A percentile compares a stretch with the other conserved stretches of the same genome.
These are phyloP conservation scores for Candida methanosorbosa DNA, from an alignment of 805 yeast genomes.

Conservation along the genomic window DNA sequence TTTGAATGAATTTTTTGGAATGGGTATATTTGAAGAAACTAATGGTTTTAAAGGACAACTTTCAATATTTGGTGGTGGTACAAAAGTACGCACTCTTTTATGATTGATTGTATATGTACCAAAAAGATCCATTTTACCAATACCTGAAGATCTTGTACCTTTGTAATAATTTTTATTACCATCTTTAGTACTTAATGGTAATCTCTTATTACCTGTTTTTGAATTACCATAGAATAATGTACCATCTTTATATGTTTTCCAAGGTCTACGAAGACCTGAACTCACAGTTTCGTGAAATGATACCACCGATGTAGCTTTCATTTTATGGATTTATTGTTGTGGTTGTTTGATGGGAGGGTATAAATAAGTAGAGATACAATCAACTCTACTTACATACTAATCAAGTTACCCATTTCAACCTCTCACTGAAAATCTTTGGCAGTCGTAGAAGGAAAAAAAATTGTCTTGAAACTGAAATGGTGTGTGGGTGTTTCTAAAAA, in stretches of 20 bases:
- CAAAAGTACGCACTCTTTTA: constrained; percentile 83
- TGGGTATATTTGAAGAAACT: constrained; percentile 68
- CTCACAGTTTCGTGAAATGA: constrained; percentile 37
- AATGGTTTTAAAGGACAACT: constrained; percentile 51
- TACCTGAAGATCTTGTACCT: constrained; percentile 94
- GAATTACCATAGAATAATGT: constrained; percentile 73
- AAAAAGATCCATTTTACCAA: constrained; percentile 67
- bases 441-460: background rate
- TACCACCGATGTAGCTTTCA: constrained; percentile 42
- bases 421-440: too few species aligned
- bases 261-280: constrained; percentile 64
- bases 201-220: constrained; percentile 77
- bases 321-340: too few species aligned
- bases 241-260: constrained; percentile 82
- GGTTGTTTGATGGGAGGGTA: background rate
- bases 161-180: constrained; percentile 93
- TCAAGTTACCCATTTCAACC: too few species aligned
- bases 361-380: too few species aligned
- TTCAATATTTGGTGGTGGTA: constrained; percentile 51
- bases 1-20: constrained; percentile 53
- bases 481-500: too few species aligned
- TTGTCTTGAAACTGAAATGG: background rate
- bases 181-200: constrained; percentile 79
- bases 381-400: too few species aligned
- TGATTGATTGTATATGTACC: constrained; percentile 78